Conservation (phyloP, 306 rosid genomes). For the Senna siamea region DNA sequence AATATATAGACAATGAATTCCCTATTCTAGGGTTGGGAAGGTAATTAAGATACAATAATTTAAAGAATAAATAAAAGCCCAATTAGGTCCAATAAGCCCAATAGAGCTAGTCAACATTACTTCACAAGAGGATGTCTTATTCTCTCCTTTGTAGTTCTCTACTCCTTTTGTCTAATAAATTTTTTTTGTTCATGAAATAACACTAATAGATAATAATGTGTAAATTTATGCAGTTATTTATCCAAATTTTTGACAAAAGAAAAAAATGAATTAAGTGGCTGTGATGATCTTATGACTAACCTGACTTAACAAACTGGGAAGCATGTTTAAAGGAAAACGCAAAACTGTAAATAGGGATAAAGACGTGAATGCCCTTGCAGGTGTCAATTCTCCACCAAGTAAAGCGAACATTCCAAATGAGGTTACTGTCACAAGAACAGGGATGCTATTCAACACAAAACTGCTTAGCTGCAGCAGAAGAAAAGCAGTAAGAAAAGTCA, state of each 20-base stretch:
- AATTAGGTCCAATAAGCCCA: no score
- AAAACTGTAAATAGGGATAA: constrained; percentile 78
- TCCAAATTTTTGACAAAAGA: background rate
- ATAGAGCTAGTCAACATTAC: no score
- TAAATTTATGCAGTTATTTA: constrained; percentile 3
- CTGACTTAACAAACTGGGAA: constrained; percentile 84
- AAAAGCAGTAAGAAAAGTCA: constrained; percentile 32
- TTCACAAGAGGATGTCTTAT: background rate
- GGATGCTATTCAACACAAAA: constrained; percentile 76
- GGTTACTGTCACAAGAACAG: constrained; percentile 76
- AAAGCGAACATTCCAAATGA: constrained; percentile 79
- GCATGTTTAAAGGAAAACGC: constrained; percentile 76
- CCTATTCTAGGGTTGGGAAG: no score
- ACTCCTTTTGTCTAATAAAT: background rate
- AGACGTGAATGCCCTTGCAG: constrained; percentile 90
- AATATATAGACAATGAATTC: no score
- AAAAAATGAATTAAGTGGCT: background rate
- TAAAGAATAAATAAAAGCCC: no score
- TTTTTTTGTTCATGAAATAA: background rate
- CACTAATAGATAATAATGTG: background rate
- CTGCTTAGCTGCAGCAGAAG: constrained; percentile 66
- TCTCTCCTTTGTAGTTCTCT: background rate
- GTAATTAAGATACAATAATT: no score
- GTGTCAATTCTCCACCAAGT: constrained; percentile 88
- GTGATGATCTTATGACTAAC: constrained; percentile 41